Base-by-base conservation (phyloP, 1,284 basidiomycete species). In the Cutaneotrichosporon mucoides region DNA sequence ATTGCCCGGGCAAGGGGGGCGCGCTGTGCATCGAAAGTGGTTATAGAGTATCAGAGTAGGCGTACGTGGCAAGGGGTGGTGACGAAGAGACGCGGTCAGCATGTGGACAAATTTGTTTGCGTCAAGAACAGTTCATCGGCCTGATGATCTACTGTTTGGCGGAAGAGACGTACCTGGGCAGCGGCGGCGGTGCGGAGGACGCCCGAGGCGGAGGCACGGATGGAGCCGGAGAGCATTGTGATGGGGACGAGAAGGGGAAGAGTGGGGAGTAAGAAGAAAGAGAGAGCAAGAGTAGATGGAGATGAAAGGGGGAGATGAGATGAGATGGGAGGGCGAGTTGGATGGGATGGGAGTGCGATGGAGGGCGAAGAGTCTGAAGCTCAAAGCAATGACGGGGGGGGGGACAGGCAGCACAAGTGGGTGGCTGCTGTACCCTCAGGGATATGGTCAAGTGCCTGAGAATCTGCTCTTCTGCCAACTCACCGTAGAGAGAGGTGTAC, bases 1-100 rank as follows among this genome's bases (percentile, higher is more conserved):
- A 76, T 74, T 40, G 66, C 56, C 52, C 75, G 56, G 46, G 69
- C 62, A 58, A 68, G 60, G 59, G 69, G 69, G 36, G 62, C 66
- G 59, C 65, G 67, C 72, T 72, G 57, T 11, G 34, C 33, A 41
- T 49, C 13, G 36, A 5, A 8, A 33, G 6, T 34, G 41, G 40
- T 6, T 6, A 24, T 24, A 24, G 24, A 24, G 24, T 24, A 24
- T 24, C 24, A 24, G 24, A 24, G 24, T 24, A 24, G 24, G 24
- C 24, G 24, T 24, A 24, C 24, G 24, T 24, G 24, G 24, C 24
- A 24, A 24, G 24, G 24, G 37, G 34, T 12, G 7, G 42, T 16
- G 41, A n/a, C n/a, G 38, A 33, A 43, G 40, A 53, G 24, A 47
- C 44, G 33, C 9, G 10, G 60, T 57, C 52, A 56, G 50, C 55